Evolutionary conservation across 2,329 filamentous ascomycete species (phyloP).

Genomic region (Fusarium circinatum): DNA sequence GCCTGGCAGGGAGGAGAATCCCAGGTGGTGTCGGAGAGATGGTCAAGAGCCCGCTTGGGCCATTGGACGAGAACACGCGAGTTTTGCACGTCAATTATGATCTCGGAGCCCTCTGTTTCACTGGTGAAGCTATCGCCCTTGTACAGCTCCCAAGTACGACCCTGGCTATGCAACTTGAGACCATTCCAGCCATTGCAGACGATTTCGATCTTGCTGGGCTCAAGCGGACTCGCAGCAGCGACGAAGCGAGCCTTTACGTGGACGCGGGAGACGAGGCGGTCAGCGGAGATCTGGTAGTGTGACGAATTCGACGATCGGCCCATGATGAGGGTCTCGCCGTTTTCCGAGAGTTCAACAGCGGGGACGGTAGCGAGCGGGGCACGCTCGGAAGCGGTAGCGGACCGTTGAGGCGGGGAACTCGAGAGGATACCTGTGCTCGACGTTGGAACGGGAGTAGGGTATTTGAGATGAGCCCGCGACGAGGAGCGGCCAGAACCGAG

Average conservation of each 20-base stretch:
- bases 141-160: constrained; percentile 82
- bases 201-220: constrained; percentile 84
- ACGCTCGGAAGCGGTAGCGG: constrained; percentile 76
- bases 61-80: constrained; percentile 89
- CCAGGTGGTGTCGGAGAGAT: constrained; percentile 75
- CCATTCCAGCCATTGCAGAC: constrained; percentile 97
- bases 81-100: constrained; percentile 96
- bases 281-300: constrained; percentile 92
- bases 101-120: constrained; percentile 85
- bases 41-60: constrained; percentile 71
- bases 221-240: constrained; percentile 71
- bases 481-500: constrained; percentile 33
- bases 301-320: constrained; percentile 94
- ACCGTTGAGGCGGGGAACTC: constrained; percentile 77
- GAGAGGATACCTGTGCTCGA: constrained; percentile 92
- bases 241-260: constrained; percentile 91
- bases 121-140: constrained; percentile 93
- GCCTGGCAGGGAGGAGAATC: constrained; percentile 66
- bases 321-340: constrained; percentile 85
- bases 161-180: constrained; percentile 90
- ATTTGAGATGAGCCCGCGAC: constrained; percentile 69
- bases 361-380: constrained; percentile 85
- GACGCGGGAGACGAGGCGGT: constrained; percentile 90
- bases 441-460: constrained; percentile 93
- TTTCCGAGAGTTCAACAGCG: constrained; percentile 81